Base-by-base conservation (phyloP, 805 yeast species). In the Brettanomyces custersianus region DNA sequence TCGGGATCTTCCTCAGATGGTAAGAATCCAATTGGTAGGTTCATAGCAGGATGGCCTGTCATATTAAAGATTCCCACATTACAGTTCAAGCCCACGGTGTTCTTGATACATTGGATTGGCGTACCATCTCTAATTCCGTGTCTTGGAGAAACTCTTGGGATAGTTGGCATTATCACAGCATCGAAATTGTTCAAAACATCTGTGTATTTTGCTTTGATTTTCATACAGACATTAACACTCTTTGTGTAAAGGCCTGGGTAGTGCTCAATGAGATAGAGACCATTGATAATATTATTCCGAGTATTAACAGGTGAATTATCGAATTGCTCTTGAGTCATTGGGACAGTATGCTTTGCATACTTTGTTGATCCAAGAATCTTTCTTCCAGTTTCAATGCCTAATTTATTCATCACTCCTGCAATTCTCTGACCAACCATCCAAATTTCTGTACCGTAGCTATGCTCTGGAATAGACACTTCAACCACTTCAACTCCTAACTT, bases 1-100 rank as follows among this genome's bases (percentile, higher is more conserved):
- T 46, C 51, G 12, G 52, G 52, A 17, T 52, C 57, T 25, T 59
- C 64, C 11, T 37, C 16, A 2, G 50, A 35, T 8, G 57, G 54
- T 32, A 61, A 45, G 42, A 51, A 44, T 1, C 63, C 62, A 31
- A 54, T 43, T 4, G 66, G 65, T 17, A 61, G 36, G 21, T 54
- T 52, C 39, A 61, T 36, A 2, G 64, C 63, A 10, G 66, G 66
- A 38, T 60, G 63, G 8, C 66, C 66, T 17, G 60, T 52, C 29
- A 48, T 49, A 40, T 61, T 49, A 41, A 61, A 60, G n/a, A 56
- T 54, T 19, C 54, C 52, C 2, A 64, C 57, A 42, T 61, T 61
- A 13, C 54, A 48, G 29, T 55, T 55, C 17, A 60, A 37, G 8
- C 65, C 64, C 13, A 49, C 43, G 8, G 46, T 48, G 20, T 51